Conservation (phyloP, 31 red algal genomes). For the Asparagopsis taxiformis region DNA sequence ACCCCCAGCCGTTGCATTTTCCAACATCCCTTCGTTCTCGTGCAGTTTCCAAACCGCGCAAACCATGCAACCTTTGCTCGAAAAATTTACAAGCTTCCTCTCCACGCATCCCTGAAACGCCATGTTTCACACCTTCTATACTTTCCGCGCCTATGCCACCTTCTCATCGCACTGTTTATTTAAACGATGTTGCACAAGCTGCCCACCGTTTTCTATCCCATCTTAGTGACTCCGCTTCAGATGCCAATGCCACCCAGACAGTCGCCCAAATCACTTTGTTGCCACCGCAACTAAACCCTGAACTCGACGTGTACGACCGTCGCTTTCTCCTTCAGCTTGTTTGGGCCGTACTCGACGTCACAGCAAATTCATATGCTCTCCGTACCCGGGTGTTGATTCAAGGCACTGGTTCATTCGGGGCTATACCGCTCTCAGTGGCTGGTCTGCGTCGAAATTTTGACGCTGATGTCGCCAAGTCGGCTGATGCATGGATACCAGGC, state of each 20-base stretch:
- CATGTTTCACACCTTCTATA: constrained; percentile 63
- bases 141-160: constrained; percentile 45
- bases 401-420: constrained; percentile 57
- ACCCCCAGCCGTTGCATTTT: too few relatives aligned
- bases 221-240: neutral
- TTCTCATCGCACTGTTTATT: constrained; percentile 37
- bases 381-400: constrained; percentile 68
- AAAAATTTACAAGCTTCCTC: too few relatives aligned
- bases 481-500: constrained; percentile 36
- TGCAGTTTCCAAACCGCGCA: too few relatives aligned
- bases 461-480: constrained; percentile 52
- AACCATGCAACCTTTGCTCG: too few relatives aligned
- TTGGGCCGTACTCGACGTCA: constrained; percentile 55
- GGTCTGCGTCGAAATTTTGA: constrained; percentile 77
- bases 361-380: constrained; percentile 2
- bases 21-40: too few relatives aligned
- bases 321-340: constrained; percentile 71
- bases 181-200: constrained; percentile 10
- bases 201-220: constrained; percentile 25
- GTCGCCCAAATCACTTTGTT: constrained; percentile 63
- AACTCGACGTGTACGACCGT: constrained; percentile 90
- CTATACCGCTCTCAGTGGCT: constrained; percentile 82
- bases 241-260: neutral
- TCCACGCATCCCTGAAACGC: constrained; percentile 28
- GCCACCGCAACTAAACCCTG: constrained; percentile 80